Conservation (phyloP, 202 grass and related monocot genomes). For the Dendrocalamus latiflorus region DNA sequence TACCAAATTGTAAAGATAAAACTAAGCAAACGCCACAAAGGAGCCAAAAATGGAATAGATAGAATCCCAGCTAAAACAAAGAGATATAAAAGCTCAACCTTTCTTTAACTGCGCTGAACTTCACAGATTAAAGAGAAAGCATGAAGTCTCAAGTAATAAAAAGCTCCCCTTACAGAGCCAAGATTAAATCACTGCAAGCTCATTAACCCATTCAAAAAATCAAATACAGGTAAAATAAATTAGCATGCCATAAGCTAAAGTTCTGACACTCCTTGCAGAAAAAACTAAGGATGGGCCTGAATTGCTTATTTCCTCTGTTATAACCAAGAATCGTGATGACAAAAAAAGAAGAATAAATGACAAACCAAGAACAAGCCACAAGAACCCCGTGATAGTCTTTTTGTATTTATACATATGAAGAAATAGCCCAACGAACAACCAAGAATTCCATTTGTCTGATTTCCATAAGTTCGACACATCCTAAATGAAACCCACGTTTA, state of each 20-base stretch:
- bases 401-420: neutral
- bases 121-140: neutral
- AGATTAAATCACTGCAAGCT: neutral
- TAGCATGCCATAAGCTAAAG: neutral
- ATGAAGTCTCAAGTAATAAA: neutral
- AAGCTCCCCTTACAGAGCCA: neutral
- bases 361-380: neutral
- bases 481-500: neutral
- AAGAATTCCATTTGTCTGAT: neutral
- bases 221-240: neutral
- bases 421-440: neutral
- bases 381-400: neutral
- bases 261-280: neutral
- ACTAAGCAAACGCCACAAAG: neutral
- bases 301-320: neutral
- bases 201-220: neutral
- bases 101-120: neutral
- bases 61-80: neutral
- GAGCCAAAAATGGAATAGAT: neutral
- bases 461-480: neutral
- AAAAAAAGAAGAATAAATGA: neutral
- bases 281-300: neutral
- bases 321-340: neutral
- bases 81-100: neutral
- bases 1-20: neutral